Evolutionary conservation across 2,329 filamentous ascomycete genomes (phyloP).

Genomic region (Sporothrix dimorphospora): DNA sequence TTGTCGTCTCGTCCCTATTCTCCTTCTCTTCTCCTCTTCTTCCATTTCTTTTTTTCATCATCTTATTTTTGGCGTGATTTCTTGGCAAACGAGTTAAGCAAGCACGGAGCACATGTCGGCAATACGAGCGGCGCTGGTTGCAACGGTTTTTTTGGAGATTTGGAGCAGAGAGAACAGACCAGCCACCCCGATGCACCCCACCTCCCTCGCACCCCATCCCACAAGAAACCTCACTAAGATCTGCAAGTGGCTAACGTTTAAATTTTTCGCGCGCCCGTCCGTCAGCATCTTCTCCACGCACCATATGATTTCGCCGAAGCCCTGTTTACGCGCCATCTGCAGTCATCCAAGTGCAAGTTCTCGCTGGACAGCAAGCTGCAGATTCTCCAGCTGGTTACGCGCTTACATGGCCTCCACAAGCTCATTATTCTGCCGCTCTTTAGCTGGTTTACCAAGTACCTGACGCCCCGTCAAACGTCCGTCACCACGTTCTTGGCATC

Average conservation of each 20-base stretch:
- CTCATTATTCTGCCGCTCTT: slow-evolving; percentile 88
- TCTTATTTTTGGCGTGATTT: neutral
- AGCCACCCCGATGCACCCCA: neutral
- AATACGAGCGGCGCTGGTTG: neutral
- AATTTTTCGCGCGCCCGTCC: neutral
- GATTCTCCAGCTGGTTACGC: slow-evolving; percentile 78
- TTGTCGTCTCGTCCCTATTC: neutral
- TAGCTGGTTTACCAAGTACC: slow-evolving; percentile 92
- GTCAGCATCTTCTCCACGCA: slow-evolving; percentile 79
- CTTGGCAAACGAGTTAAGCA: slow-evolving; percentile 1
- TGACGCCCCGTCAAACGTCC: slow-evolving; percentile 80
- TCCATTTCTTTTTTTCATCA: neutral
- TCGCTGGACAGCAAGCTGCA: slow-evolving; percentile 82
- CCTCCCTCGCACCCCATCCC: neutral
- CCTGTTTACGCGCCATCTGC: slow-evolving; percentile 88
- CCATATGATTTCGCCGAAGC: slow-evolving; percentile 91
- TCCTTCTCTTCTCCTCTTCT: neutral
- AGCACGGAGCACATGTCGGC: neutral
- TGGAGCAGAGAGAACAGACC: neutral
- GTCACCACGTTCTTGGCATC: slow-evolving; percentile 94
- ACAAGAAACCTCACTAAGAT: neutral
- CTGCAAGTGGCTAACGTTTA: slow-evolving; percentile 19
- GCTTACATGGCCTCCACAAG: slow-evolving; percentile 90
- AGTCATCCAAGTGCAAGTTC: slow-evolving; percentile 82
- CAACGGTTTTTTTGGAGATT: neutral